Base-by-base conservation (phyloP, 306 rosid species). In the Dalbergia oliveri region DNA sequence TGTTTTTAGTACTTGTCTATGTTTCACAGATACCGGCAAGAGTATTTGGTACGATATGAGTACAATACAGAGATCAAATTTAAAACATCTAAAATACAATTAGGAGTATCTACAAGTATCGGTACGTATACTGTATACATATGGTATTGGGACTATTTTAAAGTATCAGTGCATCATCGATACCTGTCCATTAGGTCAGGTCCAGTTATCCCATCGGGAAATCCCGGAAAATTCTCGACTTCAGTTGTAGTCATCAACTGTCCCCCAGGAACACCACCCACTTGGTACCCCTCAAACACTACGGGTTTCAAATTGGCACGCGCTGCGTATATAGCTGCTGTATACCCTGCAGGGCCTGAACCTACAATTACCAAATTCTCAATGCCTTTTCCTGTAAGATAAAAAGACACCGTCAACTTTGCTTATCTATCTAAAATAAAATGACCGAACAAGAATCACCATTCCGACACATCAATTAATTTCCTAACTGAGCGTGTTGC, bases 131-230 rank as follows among this genome's bases (percentile, higher is more conserved):
- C 31, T 26, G 31, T 26, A 26, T 26, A 26, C 1, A 26, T 26
- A 26, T 26, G 31, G 31, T 26, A 26, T 2, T 2, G 3, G 31
- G 31, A 26, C 31, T 26, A 26, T 26, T 26, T 26, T 26, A 26
- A 26, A 26, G 31, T 26, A 26, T 26, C 31, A 26, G 31, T 26
- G 31, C 31, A 26, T 26, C 3, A 26, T 26, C 1, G 7, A 68
- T 79, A 94, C 98, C 91, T 91, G 81, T 94, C 98, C 98, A 94
- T 94, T 79, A 94, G 86, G 82, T 94, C 98, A 19, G 98, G 98
- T 87, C 98, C 98, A 54, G 84, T 92, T 66, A 94, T 88, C 60
- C 98, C 97, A 37, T 94, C 98, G 0, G 98, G 97, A 82, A 94
- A 94, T 49, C 98, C 98, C 11, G 98, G 98, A 77, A 92, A 94